Evolutionary conservation across 129 eudicot genomes (phyloP), one percentile per base, ranked within the genome.

Genomic region (Escallonia herrerae): DNA sequence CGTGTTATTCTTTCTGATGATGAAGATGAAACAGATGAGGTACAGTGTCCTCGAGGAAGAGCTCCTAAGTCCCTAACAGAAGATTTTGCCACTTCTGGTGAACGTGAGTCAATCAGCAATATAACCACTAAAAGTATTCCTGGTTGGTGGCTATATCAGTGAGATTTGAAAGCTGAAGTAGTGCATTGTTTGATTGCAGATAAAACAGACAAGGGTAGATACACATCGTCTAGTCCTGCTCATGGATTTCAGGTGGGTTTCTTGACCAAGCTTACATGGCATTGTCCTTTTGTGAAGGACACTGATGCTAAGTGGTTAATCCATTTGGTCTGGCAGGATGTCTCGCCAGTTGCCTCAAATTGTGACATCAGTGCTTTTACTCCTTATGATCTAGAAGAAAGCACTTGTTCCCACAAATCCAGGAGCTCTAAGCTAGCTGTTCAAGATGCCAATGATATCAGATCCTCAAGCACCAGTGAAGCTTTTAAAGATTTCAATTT

Each of bases 1-100:
- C 96, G 95, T 15, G 58, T 86, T 52, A 72, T 94, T 37, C 83
- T 89, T 67, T 89, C 95, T 71, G 96, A 93, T 59, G 87, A 89
- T 74, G 99, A 94, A 76, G 91, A 62, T 58, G 87, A 87, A 67
- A 65, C 48, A 60, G 75, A 75, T 60, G 84, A 88, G 73, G 69
- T 58, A 5, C n/a, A 49, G 68, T 70, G 67, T 45, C 46, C 86
- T 7, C 58, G 67, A n/a, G 66, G 78, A 64, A 69, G 67, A 51
- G 52, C 59, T 63, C 68, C 37, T 52, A 63, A 53, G 38, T 56
- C 60, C 53, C 78, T 60, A 8, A 56, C 67, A 51, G 95, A 91
- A 69, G 86, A 68, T 72, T 79, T 77, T 81, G 91, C 87, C 74
- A 86, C 89, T 64, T 88, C 95, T 33, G 81, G 77, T 81, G 96